Evolutionary conservation across 2,329 filamentous ascomycete species (phyloP).

Genomic region (Colletotrichum trifolii): DNA sequence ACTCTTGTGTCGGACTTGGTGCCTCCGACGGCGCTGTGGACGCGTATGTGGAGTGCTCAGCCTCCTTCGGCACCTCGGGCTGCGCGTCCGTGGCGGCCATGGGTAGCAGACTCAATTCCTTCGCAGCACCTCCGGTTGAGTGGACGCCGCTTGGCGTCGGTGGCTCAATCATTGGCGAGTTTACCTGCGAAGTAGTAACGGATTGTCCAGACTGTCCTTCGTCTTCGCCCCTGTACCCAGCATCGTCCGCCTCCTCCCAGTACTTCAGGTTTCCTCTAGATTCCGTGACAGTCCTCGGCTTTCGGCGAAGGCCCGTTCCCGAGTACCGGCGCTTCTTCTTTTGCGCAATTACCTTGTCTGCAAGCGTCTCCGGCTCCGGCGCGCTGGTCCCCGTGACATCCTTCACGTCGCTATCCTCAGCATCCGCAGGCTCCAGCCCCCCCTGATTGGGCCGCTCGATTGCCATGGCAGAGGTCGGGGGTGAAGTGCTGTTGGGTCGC

Average conservation of each 20-base stretch:
- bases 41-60: constrained; percentile 25
- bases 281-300: constrained; percentile 77
- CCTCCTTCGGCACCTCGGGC: constrained; percentile 9
- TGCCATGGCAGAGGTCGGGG: constrained; percentile 19
- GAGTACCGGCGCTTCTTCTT: constrained; percentile 80
- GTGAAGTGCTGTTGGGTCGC: constrained; percentile 25
- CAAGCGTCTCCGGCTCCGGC: constrained; percentile 69
- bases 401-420: constrained; percentile 54
- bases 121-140: not conserved
- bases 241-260: constrained; percentile 89
- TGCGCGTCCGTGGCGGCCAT: constrained; percentile 16
- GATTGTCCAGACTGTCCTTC: constrained; percentile 49
- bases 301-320: constrained; percentile 81
- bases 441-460: constrained; percentile 18
- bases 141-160: constrained; percentile 22
- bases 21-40: constrained; percentile 46
- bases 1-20: constrained; percentile 51
- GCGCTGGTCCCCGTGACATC: constrained; percentile 73
- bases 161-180: constrained; percentile 30
- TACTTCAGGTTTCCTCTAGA: constrained; percentile 85
- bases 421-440: constrained; percentile 16
- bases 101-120: constrained; percentile 18
- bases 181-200: constrained; percentile 32
- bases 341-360: constrained; percentile 51
- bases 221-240: constrained; percentile 78